Conservation (phyloP, 768 basidiomycete species). For the Nidularia pulvinata region DNA sequence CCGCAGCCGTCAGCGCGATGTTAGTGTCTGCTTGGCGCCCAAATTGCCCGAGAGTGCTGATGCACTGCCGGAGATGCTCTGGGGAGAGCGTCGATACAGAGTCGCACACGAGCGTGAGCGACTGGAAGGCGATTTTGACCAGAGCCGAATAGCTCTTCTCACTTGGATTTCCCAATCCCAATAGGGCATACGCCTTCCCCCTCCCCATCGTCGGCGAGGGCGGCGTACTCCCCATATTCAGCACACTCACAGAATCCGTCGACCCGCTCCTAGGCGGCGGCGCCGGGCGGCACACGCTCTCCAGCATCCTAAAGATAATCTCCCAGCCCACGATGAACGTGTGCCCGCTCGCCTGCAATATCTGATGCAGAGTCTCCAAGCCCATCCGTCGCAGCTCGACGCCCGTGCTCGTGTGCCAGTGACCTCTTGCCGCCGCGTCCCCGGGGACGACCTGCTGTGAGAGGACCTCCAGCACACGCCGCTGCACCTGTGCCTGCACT, state of each 20-base stretch:
- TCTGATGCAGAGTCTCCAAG: constrained; percentile 85
- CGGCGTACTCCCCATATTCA: constrained; percentile 23
- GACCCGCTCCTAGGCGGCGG: constrained; percentile 27
- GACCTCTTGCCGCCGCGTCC: constrained; percentile 17
- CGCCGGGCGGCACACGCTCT: constrained; percentile 72
- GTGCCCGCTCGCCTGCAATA: constrained; percentile 90
- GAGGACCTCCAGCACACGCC: constrained; percentile 84
- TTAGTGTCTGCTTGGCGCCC: constrained; percentile 95
- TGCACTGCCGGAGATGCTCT: constrained; percentile 84
- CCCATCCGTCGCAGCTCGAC: constrained; percentile 90
- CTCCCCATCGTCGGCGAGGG: constrained; percentile 29
- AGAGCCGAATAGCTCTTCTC: constrained; percentile 75
- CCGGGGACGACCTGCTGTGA: constrained; percentile 72
- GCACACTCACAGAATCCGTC: constrained; percentile 35
- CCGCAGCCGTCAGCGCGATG: constrained; percentile 92
- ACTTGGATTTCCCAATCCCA: constrained; percentile 54
- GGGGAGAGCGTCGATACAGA: constrained; percentile 82
- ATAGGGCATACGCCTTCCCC: constrained; percentile 34
- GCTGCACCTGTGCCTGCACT: constrained; percentile 70
- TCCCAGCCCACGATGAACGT: constrained; percentile 94
- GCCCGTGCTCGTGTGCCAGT: constrained; percentile 36
- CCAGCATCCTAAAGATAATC: constrained; percentile 89
- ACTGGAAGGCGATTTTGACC: constrained; percentile 94
- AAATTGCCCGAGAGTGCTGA: constrained; percentile 89
- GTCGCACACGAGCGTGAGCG: constrained; percentile 92